Conservation (phyloP, 2,329 filamentous ascomycete genomes). For the Dactylella cylindrospora region DNA sequence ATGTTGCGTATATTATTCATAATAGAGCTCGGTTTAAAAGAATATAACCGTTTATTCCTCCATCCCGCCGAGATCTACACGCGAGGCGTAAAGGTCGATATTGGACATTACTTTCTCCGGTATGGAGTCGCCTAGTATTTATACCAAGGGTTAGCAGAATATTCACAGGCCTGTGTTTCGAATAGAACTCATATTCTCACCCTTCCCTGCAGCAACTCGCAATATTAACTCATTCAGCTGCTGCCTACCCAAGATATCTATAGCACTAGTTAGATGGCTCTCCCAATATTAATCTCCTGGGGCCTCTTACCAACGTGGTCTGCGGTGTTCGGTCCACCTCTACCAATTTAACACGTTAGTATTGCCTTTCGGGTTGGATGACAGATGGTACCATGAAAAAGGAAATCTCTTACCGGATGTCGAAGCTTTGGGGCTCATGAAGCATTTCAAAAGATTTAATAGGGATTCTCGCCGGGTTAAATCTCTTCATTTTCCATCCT, state of each 20-base stretch:
- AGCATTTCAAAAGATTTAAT: conserved; percentile 93
- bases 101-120: conserved; percentile 42
- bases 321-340: conserved; percentile 67
- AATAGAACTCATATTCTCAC: conserved; percentile 80
- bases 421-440: conserved; percentile 91
- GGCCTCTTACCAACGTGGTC: conserved; percentile 72
- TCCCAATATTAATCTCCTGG: not conserved
- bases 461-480: conserved; percentile 81
- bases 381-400: not conserved
- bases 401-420: conserved; percentile 66
- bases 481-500: conserved; percentile 90
- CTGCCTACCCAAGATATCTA: conserved; percentile 79
- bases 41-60: conserved; percentile 38
- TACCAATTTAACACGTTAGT: conserved; percentile 7
- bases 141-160: no score
- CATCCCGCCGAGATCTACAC: conserved; percentile 37
- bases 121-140: conserved; percentile 33
- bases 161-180: no score
- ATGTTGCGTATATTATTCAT: no score
- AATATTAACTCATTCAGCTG: conserved; percentile 89
- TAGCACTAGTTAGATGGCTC: not conserved
- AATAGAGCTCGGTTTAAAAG: no score
- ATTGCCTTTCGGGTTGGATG: not conserved
- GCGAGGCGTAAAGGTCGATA: conserved; percentile 40
- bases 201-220: conserved; percentile 79